phyloP scores from a whole-genome alignment of 352 stramenopile genomes.

The Pythium brachiatum region DNA sequence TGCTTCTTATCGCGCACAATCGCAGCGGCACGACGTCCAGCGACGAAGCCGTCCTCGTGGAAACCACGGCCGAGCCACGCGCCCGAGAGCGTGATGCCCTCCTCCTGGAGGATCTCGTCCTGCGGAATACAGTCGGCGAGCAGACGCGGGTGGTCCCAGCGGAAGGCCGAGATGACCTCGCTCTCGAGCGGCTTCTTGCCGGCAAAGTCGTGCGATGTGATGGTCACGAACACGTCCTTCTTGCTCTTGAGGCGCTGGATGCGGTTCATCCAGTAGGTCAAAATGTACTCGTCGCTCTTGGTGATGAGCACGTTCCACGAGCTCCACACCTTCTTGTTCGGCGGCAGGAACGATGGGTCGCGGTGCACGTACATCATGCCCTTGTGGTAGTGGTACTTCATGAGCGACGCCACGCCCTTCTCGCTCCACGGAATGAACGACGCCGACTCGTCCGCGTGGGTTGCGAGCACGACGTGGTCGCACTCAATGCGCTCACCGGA shows the following conservation, averaged over 20 bases:
- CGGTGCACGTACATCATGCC: conserved; percentile 88
- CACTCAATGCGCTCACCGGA: conserved; percentile 74
- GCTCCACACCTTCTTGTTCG: conserved; percentile 78
- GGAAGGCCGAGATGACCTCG: conserved; percentile 69
- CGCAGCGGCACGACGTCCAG: conserved; percentile 68
- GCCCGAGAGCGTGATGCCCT: conserved; percentile 80
- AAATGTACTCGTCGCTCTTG: conserved; percentile 77
- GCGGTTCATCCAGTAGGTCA: conserved; percentile 91
- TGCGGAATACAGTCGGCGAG: conserved; percentile 83
- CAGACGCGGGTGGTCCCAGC: conserved; percentile 82
- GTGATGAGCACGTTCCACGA: conserved; percentile 88
- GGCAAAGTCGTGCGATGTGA: conserved; percentile 74
- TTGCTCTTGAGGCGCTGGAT: conserved; percentile 85
- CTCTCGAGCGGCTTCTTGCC: conserved; percentile 51
- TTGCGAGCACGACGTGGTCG: conserved; percentile 83
- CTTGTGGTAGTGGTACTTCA: conserved; percentile 85
- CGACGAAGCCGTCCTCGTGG: conserved; percentile 86
- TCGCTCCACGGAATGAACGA: conserved; percentile 72
- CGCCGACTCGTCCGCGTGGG: conserved; percentile 76
- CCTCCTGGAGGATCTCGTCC: conserved; percentile 83
- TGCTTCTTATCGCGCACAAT: conserved; percentile 80
- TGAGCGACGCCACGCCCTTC: conserved; percentile 60
- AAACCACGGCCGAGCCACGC: conserved; percentile 82
- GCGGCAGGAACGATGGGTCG: conserved; percentile 68
- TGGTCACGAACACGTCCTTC: conserved; percentile 86